These are phyloP conservation scores for Cyberlindnera petersonii DNA, from an alignment of 805 yeast species.

Conservation along the genomic window DNA sequence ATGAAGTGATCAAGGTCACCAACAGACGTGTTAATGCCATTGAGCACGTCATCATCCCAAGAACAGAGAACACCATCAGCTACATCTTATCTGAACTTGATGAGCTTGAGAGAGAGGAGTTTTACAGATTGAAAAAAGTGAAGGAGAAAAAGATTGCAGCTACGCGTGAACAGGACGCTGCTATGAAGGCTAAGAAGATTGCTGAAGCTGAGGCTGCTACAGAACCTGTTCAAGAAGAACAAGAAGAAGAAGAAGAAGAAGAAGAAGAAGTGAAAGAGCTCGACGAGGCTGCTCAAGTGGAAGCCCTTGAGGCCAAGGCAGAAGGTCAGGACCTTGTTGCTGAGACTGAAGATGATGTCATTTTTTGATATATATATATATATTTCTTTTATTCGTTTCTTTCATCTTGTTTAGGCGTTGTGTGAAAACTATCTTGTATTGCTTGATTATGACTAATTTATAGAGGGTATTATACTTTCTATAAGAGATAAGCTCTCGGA, in stretches of 20 bases:
- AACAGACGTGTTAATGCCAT: constrained; percentile 98
- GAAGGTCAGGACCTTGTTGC: constrained; percentile 30
- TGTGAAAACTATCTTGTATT: not conserved
- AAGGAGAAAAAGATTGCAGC: constrained; percentile 28
- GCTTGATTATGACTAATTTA: not conserved
- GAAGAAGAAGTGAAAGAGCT: constrained; percentile 18
- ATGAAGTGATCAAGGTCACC: constrained; percentile 96
- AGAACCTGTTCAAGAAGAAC: not conserved
- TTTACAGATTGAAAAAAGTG: constrained; percentile 92
- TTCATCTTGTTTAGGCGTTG: no score
- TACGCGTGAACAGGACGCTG: constrained; percentile 28
- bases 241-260: constrained; percentile 10
- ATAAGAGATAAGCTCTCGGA: no score
- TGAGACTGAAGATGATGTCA: constrained; percentile 43
- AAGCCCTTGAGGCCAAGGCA: constrained; percentile 16
- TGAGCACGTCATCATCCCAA: constrained; percentile 95
- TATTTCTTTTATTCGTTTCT: no score
- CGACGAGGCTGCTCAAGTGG: constrained; percentile 19
- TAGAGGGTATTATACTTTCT: no score
- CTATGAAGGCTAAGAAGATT: constrained; percentile 2
- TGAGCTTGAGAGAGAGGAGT: constrained; percentile 97
- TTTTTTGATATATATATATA: constrained; percentile 29
- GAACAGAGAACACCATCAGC: constrained; percentile 92
- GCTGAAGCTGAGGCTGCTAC: constrained; percentile 10
- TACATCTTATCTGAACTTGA: constrained; percentile 94